Evolutionary conservation across 2,329 filamentous ascomycete genomes (phyloP).

Genomic region (Neoascochyta sp.): DNA sequence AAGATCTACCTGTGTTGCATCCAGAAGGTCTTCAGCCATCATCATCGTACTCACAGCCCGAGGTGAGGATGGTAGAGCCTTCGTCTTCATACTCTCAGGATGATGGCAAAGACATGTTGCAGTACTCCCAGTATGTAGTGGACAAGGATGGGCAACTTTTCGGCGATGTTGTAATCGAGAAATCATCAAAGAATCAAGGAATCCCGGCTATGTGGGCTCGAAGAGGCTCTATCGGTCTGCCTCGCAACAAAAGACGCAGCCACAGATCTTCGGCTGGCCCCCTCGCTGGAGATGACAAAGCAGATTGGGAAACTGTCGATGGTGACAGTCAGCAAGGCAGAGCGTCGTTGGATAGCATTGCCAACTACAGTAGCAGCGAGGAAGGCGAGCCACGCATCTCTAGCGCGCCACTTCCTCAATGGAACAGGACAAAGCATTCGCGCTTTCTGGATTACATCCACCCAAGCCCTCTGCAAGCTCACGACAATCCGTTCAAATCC

Average conservation of each 20-base stretch:
- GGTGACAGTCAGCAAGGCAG: conserved; percentile 15
- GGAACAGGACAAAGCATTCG: conserved; percentile 8
- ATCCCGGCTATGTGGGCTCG: conserved; percentile 37
- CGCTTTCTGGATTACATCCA: conserved; percentile 21
- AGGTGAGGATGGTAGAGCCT: conserved; percentile 9
- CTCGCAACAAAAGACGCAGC: conserved; percentile 8
- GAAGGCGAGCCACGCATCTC: conserved; percentile 9
- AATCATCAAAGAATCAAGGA: conserved; percentile 3
- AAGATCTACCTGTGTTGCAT: not conserved
- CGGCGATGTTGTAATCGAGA: conserved; percentile 9
- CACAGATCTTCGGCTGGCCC: conserved; percentile 1
- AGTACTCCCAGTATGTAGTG: conserved; percentile 25
- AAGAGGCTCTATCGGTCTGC: conserved; percentile 24
- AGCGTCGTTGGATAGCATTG: conserved; percentile 29
- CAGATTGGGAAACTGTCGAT: conserved; percentile 37
- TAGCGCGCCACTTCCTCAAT: conserved; percentile 8
- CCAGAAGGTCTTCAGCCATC: conserved; percentile 14
- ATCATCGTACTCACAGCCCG: conserved; percentile 21
- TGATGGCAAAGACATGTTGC: conserved; percentile 8
- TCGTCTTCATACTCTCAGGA: conserved; percentile 30
- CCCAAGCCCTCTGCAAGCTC: conserved; percentile 19
- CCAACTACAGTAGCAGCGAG: conserved; percentile 33
- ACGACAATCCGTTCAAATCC: conserved; percentile 26
- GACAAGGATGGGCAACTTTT: conserved; percentile 33
- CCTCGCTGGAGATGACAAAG: conserved; percentile 13